Base-by-base conservation (phyloP, 345 rosid species). In the Lepidium sativum region DNA sequence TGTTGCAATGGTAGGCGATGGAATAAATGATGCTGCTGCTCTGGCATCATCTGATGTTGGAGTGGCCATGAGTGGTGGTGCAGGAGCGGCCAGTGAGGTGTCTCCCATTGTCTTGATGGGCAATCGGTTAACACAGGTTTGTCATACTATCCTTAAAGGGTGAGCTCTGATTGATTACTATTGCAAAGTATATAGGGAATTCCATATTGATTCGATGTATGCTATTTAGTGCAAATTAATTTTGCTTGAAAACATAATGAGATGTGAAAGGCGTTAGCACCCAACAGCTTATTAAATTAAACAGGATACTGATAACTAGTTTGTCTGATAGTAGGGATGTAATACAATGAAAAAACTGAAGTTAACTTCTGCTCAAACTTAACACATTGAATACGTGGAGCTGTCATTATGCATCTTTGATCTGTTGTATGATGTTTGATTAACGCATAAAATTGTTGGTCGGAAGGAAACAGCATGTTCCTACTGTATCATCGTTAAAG, bases 1-100 rank as follows among this genome's bases (percentile, higher is more conserved):
- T 29, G 95, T 89, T 51, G 97, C 97, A 18, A 92, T 92, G 98
- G 90, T 92, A 60, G 98, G 97, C 25, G 98, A 92, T 77, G 98
- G 98, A 49, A 89, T 92, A 68, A 92, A 92, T 64, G 98, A 89
- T 81, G 98, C 97, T 58, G 90, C 96, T 60, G 97, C 98, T 25
- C 80, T 92, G 81, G 98, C 98, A 70, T 86, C 84, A 52, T 76
- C 96, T 49, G 87, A 89, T 65, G 71, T 92, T 76, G 98, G 98
- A 67, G 83, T 92, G 57, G 97, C 96, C 62, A 84, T 92, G 95
- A 91, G 98, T 37, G 87, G 83, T 42, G 95, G 96, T 73, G 96
- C 86, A 78, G 97, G 92, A 72, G 98, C 97, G 27, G 99, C 97
- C 53, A 83, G 86, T 70, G 99, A 92, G 83, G 99, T 86, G 39